Percentiles rank a stretch among this genome's conserved stretches.
phyloP scores from a whole-genome alignment of 495 filamentous ascomycete genomes.

The Umbilicaria muhlenbergii region DNA sequence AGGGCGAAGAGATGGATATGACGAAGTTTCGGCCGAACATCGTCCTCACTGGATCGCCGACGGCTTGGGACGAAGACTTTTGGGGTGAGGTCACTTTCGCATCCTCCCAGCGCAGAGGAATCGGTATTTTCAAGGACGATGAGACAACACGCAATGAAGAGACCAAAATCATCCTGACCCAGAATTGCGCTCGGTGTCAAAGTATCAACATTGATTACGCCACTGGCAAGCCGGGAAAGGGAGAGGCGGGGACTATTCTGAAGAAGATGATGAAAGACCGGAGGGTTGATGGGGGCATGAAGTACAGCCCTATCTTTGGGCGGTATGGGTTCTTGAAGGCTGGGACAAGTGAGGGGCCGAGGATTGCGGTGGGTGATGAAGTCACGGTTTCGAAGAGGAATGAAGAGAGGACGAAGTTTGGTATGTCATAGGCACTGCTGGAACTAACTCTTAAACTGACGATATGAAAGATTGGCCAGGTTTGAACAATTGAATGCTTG shows the following conservation, averaged over 20 bases:
- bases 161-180: constrained; percentile 41
- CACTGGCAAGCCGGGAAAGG: constrained; percentile 49
- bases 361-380: constrained; percentile 53
- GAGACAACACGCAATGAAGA: constrained; percentile 2
- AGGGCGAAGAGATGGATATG: constrained; percentile 44
- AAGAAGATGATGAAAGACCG: constrained; percentile 69
- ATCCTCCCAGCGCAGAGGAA: neutral
- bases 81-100: constrained; percentile 52
- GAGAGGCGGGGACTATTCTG: constrained; percentile 48
- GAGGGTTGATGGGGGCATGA: constrained; percentile 56
- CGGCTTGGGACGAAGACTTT: constrained; percentile 70
- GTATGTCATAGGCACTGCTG: constrained; percentile 28
- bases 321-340: constrained; percentile 54
- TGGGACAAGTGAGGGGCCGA: constrained; percentile 12
- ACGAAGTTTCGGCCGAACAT: constrained; percentile 81
- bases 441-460: constrained; percentile 5
- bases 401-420: constrained; percentile 41
- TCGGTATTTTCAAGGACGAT: constrained; percentile 2
- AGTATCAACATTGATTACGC: constrained; percentile 73
- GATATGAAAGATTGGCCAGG: constrained; percentile 19
- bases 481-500: constrained; percentile 8
- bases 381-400: constrained; percentile 43
- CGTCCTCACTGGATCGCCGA: constrained; percentile 44
- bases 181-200: constrained; percentile 67
- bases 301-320: constrained; percentile 71